Base-by-base conservation (phyloP, 2,329 filamentous ascomycete genomes). In the Pezizomycotina sp. region DNA sequence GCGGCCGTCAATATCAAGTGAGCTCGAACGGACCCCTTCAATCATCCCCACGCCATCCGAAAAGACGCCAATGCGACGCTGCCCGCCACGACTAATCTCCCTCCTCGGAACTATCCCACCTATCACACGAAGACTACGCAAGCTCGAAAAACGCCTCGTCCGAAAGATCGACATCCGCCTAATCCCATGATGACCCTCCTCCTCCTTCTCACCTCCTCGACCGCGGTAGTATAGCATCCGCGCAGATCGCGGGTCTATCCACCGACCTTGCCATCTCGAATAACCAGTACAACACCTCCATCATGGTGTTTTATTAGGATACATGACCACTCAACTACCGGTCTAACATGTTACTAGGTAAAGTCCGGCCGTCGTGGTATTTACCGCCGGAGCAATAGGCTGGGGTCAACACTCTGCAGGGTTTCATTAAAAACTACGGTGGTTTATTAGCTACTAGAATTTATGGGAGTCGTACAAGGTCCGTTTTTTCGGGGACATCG, bases 401-500 rank as follows among this genome's bases (percentile, higher is more conserved):
- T 75, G 71, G 71, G 71, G 71, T 74, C 25, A 73, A 68, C 3
- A 71, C 66, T 0, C 55, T 68, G 7, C 70, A 64, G 0, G 69
- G 69, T 9, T 57, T 60, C 14, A 64, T 62, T 0, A 53, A 62
- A 8, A 64, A 58, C 48, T 74, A 70, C 42, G 57, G 57, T 4
- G 64, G 64, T 44, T 62, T 74, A 57, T 61, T 74, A 2, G 53
- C 59, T 6, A 58, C 58, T 21, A 43, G 71, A 4, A 73, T 64
- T 71, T 48, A 55, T 75, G 0, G 71, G 71, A 3, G 70, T 71
- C 42, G 57, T 73, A 31, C 71, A 75, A 53, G 72, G 73, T 0
- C 70, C 71, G 1, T 69, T 67, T 52, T 69, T 69, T 48, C 68
- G 68, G 1, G 68, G 69, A 6, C 69, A 69, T 47, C 56, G 77